Conservation (phyloP, 2,329 filamentous ascomycete genomes). For the Parafenestella ontariensis region DNA sequence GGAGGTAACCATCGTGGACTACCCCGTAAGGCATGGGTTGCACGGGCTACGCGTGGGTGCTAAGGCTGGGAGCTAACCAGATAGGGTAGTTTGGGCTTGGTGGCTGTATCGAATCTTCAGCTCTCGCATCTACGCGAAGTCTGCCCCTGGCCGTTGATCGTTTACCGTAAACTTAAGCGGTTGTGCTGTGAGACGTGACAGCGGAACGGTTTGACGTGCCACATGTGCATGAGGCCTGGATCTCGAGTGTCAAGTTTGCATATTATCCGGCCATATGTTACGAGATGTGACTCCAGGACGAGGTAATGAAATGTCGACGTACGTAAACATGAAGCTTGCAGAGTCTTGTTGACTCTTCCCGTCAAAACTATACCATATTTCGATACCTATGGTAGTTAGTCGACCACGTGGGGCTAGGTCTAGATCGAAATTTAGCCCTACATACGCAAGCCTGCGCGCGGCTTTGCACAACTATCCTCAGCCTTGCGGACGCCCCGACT, state of each 20-base stretch:
- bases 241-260: not conserved
- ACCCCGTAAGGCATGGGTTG: not conserved
- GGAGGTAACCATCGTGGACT: not conserved
- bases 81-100: not conserved
- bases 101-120: conserved; percentile 3
- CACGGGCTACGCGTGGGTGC: not conserved
- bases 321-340: not conserved
- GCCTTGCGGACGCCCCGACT: not conserved
- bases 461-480: not conserved
- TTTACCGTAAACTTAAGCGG: not conserved
- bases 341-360: not conserved
- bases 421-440: not conserved
- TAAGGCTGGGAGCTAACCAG: not conserved
- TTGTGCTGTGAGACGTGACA: conserved; percentile 1
- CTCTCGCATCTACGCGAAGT: not conserved
- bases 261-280: not conserved
- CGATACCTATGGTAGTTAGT: not conserved
- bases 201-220: not conserved
- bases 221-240: not conserved
- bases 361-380: not conserved
- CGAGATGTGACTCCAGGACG: not conserved
- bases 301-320: not conserved
- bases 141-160: not conserved
- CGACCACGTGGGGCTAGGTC: not conserved
- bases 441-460: not conserved